Evolutionary conservation across 2,329 filamentous ascomycete species (phyloP).

Genomic region (Pseudocercospora musae): DNA sequence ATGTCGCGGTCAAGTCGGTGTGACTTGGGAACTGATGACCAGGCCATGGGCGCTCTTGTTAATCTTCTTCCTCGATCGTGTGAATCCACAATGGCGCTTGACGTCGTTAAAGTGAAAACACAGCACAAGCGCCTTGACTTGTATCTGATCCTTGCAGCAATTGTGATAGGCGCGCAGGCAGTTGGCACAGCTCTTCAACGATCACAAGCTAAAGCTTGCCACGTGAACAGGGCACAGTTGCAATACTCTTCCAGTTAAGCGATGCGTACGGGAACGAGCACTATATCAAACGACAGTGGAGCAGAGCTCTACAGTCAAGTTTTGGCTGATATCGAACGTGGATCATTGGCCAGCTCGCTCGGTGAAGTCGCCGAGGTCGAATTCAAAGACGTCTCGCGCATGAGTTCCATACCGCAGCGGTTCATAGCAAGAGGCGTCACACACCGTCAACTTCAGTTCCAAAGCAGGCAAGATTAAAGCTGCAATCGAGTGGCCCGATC

Average conservation of each 20-base stretch:
- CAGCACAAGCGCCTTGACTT: not conserved
- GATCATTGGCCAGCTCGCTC: conserved; percentile 5
- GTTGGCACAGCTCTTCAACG: not conserved
- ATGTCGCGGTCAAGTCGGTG: not conserved
- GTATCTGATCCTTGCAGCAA: not conserved
- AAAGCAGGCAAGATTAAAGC: not conserved
- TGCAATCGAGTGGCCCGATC: conserved; percentile 4
- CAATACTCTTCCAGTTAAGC: not conserved
- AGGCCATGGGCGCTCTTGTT: conserved; percentile 1
- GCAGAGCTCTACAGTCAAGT: not conserved
- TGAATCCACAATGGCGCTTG: conserved; percentile 2
- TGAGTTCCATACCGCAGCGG: not conserved
- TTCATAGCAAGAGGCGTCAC: not conserved
- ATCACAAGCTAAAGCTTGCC: conserved; percentile 1
- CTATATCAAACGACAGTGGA: conserved; percentile 3
- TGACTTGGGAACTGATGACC: not conserved
- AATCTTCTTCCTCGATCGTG: not conserved
- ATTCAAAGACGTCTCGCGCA: not conserved
- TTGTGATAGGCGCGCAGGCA: not conserved
- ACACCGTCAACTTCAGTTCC: not conserved
- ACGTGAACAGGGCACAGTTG: not conserved
- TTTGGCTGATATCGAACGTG: not conserved
- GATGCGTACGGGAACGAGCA: not conserved
- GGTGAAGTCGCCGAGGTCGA: conserved; percentile 1
- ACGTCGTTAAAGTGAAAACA: not conserved